Conservation (phyloP, 768 basidiomycete genomes). For the Trametes cinnabarina region DNA sequence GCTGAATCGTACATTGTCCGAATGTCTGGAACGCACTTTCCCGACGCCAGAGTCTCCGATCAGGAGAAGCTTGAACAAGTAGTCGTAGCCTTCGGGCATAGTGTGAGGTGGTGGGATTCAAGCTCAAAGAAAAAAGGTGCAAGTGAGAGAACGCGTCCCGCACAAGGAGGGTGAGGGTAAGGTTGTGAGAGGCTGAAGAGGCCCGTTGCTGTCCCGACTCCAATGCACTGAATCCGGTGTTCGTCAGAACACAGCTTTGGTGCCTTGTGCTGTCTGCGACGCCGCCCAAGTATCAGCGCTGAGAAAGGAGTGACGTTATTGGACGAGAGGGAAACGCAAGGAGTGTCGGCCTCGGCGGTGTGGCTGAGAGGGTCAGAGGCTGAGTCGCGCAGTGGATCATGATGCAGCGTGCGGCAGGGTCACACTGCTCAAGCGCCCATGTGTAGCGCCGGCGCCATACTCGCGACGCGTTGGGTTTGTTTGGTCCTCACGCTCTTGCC, state of each 20-base stretch:
- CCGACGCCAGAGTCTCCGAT: slow-evolving; percentile 96
- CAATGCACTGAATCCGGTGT: neutral
- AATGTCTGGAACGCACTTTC: slow-evolving; percentile 51
- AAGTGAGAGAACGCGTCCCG: neutral
- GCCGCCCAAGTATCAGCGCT: neutral
- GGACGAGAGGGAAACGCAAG: neutral
- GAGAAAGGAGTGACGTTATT: slow-evolving; percentile 3
- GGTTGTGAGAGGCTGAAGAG: neutral
- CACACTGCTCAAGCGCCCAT: neutral
- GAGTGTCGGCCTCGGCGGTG: neutral
- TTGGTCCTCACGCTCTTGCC: slow-evolving; percentile 19
- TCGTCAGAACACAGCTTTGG: neutral
- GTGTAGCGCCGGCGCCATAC: neutral
- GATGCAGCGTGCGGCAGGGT: slow-evolving; percentile 4
- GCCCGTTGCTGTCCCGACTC: neutral
- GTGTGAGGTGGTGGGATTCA: neutral
- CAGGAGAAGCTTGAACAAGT: slow-evolving; percentile 92
- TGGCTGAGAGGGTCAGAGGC: neutral
- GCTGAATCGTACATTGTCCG: neutral
- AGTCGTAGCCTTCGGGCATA: slow-evolving; percentile 83
- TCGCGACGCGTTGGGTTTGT: slow-evolving; percentile 8
- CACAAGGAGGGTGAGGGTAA: neutral
- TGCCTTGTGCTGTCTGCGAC: neutral
- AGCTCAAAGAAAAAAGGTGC: neutral
- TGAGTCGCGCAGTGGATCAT: neutral